Evolutionary conservation across 257 asterid species (phyloP).

Genomic region (Scutellaria baicalensis): DNA sequence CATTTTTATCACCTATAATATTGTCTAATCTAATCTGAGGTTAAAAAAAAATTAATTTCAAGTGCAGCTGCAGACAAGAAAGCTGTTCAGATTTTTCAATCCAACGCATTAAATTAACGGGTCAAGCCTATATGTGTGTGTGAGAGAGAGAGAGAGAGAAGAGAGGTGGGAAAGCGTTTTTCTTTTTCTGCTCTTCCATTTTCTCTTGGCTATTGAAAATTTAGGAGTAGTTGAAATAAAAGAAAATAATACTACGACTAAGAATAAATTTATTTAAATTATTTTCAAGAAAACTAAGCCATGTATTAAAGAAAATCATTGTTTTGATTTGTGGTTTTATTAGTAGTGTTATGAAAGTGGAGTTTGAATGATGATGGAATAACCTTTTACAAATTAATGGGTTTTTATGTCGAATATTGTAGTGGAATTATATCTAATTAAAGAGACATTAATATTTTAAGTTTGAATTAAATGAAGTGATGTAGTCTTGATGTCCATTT

Average conservation of each 20-base stretch:
- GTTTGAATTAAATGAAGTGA: neutral
- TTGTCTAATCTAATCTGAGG: constrained; percentile 26
- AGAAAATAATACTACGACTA: neutral
- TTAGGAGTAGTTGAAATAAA: neutral
- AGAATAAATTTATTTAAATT: neutral
- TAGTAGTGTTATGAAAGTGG: neutral
- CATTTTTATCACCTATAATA: constrained; percentile 19
- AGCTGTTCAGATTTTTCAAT: constrained; percentile 53
- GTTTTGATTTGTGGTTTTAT: neutral
- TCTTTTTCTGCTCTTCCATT: neutral
- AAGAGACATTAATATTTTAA: neutral
- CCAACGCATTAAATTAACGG: constrained; percentile 48
- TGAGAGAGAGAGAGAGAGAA: neutral
- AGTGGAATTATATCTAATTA: neutral
- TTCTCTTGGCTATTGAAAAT: neutral
- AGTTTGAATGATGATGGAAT: neutral
- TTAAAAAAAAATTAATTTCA: constrained; percentile 2
- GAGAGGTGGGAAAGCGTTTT: constrained; percentile 14
- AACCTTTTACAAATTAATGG: neutral
- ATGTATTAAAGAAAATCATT: neutral
- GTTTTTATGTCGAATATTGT: neutral
- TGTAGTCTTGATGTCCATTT: neutral
- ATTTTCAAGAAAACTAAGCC: neutral
- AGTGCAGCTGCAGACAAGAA: constrained; percentile 42
- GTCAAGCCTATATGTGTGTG: constrained; percentile 32